Conservation (phyloP, 1,284 basidiomycete species). For the Leccinum solheimii region DNA sequence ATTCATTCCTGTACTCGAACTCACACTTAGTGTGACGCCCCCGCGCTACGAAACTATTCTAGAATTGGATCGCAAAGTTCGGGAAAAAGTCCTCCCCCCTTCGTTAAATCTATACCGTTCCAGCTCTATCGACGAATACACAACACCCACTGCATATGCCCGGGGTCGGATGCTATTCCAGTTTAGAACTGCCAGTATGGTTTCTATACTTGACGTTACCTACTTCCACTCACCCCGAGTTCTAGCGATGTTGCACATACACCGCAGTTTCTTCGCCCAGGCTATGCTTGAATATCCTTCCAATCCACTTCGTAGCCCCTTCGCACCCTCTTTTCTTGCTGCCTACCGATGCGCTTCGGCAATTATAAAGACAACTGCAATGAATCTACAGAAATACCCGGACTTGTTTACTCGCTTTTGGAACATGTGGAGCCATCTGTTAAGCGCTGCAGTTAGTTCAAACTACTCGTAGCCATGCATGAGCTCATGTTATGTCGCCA, state of each 20-base stretch:
- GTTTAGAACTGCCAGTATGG: slow-evolving; percentile 48
- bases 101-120: slow-evolving; percentile 51
- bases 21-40: slow-evolving; percentile 50
- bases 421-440: slow-evolving; percentile 55
- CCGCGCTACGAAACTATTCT: slow-evolving; percentile 55
- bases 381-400: slow-evolving; percentile 54
- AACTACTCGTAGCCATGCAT: background rate
- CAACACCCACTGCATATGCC: slow-evolving; percentile 51
- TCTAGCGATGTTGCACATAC: slow-evolving; percentile 54
- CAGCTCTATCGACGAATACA: slow-evolving; percentile 45
- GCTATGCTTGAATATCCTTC: slow-evolving; percentile 60
- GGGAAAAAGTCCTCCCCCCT: slow-evolving; percentile 52
- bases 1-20: slow-evolving; percentile 48
- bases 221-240: slow-evolving; percentile 11
- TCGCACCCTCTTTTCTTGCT: slow-evolving; percentile 63
- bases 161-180: slow-evolving; percentile 51
- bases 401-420: slow-evolving; percentile 55
- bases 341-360: slow-evolving; percentile 61
- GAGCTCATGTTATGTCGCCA: slow-evolving; percentile 28
- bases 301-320: slow-evolving; percentile 61
- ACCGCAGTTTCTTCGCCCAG: slow-evolving; percentile 62
- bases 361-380: slow-evolving; percentile 51
- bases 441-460: slow-evolving; percentile 51
- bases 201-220: background rate
- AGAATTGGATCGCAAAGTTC: slow-evolving; percentile 57